Base-by-base conservation (phyloP, 202 grass and related monocot species). In the Cymbopogon flexuosus region DNA sequence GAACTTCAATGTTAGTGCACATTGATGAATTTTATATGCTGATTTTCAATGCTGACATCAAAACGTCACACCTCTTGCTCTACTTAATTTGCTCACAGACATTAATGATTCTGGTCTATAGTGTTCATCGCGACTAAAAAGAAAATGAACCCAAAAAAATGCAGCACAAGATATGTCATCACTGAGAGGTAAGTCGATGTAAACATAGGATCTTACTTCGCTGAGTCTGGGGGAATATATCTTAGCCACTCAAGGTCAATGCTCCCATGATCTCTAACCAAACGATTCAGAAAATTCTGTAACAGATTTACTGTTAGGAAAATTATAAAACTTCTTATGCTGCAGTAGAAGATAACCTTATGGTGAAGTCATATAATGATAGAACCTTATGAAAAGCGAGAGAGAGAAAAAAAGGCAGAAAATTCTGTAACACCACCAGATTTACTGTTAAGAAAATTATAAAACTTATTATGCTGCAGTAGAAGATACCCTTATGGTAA, bases 211-310 rank as follows among this genome's bases (percentile, higher is more conserved):
- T 78, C 89, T 87, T 92, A 97, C 92, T 91, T 99, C 70, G 85
- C 92, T 85, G 88, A 80, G 51, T 91, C 80, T 68, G 85, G 88
- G 22, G 90, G 83, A 33, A 86, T 70, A 80, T 91, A 62, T 78
- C 96, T 88, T 83, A 99, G 63, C 96, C 96, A 99, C 64, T 99
- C 96, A 68, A 99, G 96, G 86, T 99, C 88, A 76, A 99, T 89
- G 74, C 87, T 93, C 74, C 90, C 92, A 79, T 99, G 96, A 79
- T 99, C 92, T 83, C 35, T 93, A 39, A 88, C 85, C 84, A 99
- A 87, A 69, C 96, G 92, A 76, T 96, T 90, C 54, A 99, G 84
- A 61, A 99, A 90, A 80, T 75, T 79, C 92, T 93, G 86, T 65
- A 74, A 73, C 88, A 85, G 73, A 65, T 79, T 12, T 85, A 22